Base-by-base conservation (phyloP, 257 asterid species). In the Jaltomata sinuosa region DNA sequence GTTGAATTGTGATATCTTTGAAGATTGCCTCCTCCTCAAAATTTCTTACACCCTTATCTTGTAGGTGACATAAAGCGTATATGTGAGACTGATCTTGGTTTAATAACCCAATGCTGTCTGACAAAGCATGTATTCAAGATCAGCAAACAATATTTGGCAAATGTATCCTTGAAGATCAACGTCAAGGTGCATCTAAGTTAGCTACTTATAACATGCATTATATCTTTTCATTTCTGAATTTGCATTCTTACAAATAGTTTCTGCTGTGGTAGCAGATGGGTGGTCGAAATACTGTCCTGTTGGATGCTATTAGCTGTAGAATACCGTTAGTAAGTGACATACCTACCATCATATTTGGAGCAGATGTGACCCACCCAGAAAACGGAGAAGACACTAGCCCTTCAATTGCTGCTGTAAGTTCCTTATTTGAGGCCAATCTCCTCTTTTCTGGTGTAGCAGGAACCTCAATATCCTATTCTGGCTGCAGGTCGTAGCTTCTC, bases 311-410 rank as follows among this genome's bases (percentile, higher is more conserved):
- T 79, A 95, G 99, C 92, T 95, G 98, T 86, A 91, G 93, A 91
- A 95, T 95, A 86, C 99, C 99, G 2, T 87, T 96, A 83, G 99
- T 96, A 42, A 96, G 99, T 87, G 99, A 96, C 85, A 96, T 96
- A 85, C 99, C 99, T 0, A 97, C 99, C 25, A 95, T 97, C 85
- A 97, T 97, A 86, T 97, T 97, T 62, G 99, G 99, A 84, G 99
- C 99, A 7, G 99, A 97, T 49, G 99, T 97, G 54, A 97, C 99
- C 2, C 99, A 97, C 81, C 99, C 99, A 0, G 99, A 97, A 88
- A 97, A 97, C n/a, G 99, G 99, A 77, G 99, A 97, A 85, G 99
- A 97, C 78, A 84, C 99, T 29, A 97, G 99, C 84, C 99, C 99
- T 38, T 97, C 99, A 11, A 97, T 97, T 86, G 99, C 99, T 71